phyloP scores from a whole-genome alignment of 306 rosid species.

The Dryas octopetala region DNA sequence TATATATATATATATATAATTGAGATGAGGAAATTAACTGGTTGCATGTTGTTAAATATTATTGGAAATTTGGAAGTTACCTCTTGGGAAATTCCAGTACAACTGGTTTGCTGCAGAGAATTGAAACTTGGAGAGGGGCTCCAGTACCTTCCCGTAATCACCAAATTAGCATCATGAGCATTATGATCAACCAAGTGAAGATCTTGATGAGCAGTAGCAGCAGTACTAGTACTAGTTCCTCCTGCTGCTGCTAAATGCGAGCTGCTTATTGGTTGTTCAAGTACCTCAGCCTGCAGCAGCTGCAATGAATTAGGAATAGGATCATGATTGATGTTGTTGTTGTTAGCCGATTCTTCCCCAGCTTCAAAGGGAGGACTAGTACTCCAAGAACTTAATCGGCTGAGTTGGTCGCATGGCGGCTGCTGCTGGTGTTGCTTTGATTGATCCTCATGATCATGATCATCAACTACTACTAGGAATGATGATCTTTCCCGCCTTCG shows the following conservation, averaged over 20 bases:
- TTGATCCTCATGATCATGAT: no score
- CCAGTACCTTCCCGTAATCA: slow-evolving; percentile 47
- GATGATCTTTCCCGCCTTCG: neutral
- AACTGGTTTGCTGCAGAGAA: slow-evolving; percentile 40
- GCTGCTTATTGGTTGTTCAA: slow-evolving; percentile 38
- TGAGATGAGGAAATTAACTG: no score
- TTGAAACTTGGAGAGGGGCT: slow-evolving; percentile 49
- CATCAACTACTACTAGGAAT: no score
- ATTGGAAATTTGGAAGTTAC: slow-evolving; percentile 30
- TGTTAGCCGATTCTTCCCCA: slow-evolving; percentile 52
- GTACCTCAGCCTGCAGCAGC: neutral
- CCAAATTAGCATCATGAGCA: slow-evolving; percentile 29
- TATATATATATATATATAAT: no score
- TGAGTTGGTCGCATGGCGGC: slow-evolving; percentile 22
- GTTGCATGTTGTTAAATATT: no score
- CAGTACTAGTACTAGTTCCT: no score
- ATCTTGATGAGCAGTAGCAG: neutral
- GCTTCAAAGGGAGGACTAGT: slow-evolving; percentile 57
- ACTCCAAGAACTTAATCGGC: slow-evolving; percentile 49
- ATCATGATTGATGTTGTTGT: slow-evolving; percentile 5
- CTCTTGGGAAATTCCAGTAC: slow-evolving; percentile 42
- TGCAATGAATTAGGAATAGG: slow-evolving; percentile 13
- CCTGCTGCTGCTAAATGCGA: neutral
- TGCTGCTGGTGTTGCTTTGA: no score
- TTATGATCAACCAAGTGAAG: slow-evolving; percentile 16